These are phyloP conservation scores for Penstemon barbatus DNA, from an alignment of 257 asterid species.

Conservation along the genomic window DNA sequence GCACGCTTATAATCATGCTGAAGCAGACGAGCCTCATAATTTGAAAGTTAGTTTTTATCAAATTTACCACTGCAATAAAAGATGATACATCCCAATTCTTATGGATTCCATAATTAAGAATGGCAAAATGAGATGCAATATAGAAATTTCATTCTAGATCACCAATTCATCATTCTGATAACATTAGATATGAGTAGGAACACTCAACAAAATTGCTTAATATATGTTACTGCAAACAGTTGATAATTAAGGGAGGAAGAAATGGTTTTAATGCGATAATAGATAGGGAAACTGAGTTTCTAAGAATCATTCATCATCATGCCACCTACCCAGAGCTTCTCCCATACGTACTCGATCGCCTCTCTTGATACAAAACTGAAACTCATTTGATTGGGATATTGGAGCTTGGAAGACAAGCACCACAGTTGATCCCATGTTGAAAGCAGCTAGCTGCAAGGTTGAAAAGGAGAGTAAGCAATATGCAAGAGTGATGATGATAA, in stretches of 20 bases:
- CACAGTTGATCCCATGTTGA: constrained; percentile 97
- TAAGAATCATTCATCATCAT: constrained; percentile 23
- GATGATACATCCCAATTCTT: too few relatives aligned
- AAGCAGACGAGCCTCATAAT: too few relatives aligned
- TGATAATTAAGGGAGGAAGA: background rate
- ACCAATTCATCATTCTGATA: too few relatives aligned
- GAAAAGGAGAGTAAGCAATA: background rate
- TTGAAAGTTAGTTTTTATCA: too few relatives aligned
- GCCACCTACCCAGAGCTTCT: constrained; percentile 82
- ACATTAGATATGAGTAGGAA: too few relatives aligned
- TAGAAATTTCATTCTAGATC: too few relatives aligned
- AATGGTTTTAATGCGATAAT: background rate
- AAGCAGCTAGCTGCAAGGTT: constrained; percentile 74
- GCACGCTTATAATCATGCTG: too few relatives aligned
- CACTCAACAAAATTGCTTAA: background rate
- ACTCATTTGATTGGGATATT: constrained; percentile 44
- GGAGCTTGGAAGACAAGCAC: constrained; percentile 96
- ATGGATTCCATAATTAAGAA: too few relatives aligned
- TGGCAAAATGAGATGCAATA: too few relatives aligned
- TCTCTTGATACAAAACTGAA: constrained; percentile 58
- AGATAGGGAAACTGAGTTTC: constrained; percentile 17
- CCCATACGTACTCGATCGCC: constrained; percentile 84
- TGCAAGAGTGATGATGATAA: background rate
- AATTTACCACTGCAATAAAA: too few relatives aligned
- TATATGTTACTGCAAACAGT: background rate